Evolutionary conservation across 768 basidiomycete species (phyloP).

Genomic region (Vararia minispora): DNA sequence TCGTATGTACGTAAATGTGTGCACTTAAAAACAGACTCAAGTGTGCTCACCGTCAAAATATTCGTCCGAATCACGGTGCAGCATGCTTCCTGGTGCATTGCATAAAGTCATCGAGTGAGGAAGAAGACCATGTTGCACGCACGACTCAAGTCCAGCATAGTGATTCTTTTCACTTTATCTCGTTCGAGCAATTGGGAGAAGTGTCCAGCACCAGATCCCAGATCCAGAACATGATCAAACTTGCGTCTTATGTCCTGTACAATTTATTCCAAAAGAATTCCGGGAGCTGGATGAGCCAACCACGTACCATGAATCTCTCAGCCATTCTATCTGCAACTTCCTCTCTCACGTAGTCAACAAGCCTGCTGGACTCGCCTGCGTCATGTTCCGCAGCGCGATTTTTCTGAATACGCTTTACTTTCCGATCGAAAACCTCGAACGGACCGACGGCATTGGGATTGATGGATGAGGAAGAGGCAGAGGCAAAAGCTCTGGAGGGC

Average conservation of each 20-base stretch:
- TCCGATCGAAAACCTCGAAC: slow-evolving; percentile 82
- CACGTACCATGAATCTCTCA: slow-evolving; percentile 73
- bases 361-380: slow-evolving; percentile 49
- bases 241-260: slow-evolving; percentile 84
- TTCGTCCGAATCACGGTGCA: slow-evolving; percentile 67
- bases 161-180: slow-evolving; percentile 54
- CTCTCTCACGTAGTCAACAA: slow-evolving; percentile 85
- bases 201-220: slow-evolving; percentile 88
- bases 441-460: slow-evolving; percentile 41
- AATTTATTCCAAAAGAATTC: slow-evolving; percentile 4
- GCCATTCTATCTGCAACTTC: slow-evolving; percentile 87
- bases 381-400: slow-evolving; percentile 57
- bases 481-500: slow-evolving; percentile 31
- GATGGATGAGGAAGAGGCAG: slow-evolving; percentile 34
- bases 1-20: slow-evolving; percentile 21
- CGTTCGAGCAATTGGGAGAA: slow-evolving; percentile 73
- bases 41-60: slow-evolving; percentile 62
- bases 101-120: slow-evolving; percentile 2
- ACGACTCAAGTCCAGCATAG: slow-evolving; percentile 88
- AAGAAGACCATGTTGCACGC: slow-evolving; percentile 2
- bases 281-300: slow-evolving; percentile 1
- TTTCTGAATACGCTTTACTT: slow-evolving; percentile 64
- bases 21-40: slow-evolving; percentile 1
- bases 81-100: slow-evolving; percentile 54
- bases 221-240: slow-evolving; percentile 71